Percentiles rank a stretch among this genome's conserved stretches.
Evolutionary conservation across 2,329 filamentous ascomycete genomes (phyloP).

Genomic region (Penicillium sp.): DNA sequence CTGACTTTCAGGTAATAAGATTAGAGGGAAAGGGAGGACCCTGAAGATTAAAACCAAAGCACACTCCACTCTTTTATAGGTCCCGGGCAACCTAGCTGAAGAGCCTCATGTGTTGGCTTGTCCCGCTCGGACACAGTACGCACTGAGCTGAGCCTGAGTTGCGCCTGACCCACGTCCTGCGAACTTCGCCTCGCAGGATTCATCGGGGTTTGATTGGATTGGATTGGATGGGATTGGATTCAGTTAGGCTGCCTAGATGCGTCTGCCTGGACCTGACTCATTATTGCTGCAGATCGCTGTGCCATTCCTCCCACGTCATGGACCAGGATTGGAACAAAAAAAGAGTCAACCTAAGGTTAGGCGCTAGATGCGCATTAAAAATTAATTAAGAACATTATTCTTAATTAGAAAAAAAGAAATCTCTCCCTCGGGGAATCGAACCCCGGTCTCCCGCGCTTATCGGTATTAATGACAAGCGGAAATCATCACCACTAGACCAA

Average conservation of each 20-base stretch:
- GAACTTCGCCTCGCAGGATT: background rate
- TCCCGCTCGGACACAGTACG: background rate
- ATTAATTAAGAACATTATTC: too few species aligned
- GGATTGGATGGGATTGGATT: background rate
- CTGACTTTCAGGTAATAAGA: background rate
- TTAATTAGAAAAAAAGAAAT: slow-evolving; percentile 22
- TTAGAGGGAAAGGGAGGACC: background rate
- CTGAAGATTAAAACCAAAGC: background rate
- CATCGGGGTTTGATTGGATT: slow-evolving; percentile 2
- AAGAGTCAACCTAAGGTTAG: too few species aligned
- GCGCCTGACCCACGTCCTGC: background rate
- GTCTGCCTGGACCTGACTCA: slow-evolving; percentile 9
- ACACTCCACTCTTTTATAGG: background rate
- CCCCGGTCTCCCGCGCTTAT: slow-evolving; percentile 38
- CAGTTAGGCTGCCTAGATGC: background rate
- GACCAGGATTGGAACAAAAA: too few species aligned
- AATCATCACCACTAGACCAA: slow-evolving; percentile 34
- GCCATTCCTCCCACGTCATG: background rate
- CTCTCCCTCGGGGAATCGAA: slow-evolving; percentile 38
- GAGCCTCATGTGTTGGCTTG: slow-evolving; percentile 8
- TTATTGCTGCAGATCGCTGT: background rate
- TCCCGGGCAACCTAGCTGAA: background rate
- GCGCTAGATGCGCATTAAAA: background rate
- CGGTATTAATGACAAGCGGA: slow-evolving; percentile 31
- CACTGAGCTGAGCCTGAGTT: background rate